phyloP scores from a whole-genome alignment of 2,329 filamentous ascomycete species.

The Polychaeton citri region DNA sequence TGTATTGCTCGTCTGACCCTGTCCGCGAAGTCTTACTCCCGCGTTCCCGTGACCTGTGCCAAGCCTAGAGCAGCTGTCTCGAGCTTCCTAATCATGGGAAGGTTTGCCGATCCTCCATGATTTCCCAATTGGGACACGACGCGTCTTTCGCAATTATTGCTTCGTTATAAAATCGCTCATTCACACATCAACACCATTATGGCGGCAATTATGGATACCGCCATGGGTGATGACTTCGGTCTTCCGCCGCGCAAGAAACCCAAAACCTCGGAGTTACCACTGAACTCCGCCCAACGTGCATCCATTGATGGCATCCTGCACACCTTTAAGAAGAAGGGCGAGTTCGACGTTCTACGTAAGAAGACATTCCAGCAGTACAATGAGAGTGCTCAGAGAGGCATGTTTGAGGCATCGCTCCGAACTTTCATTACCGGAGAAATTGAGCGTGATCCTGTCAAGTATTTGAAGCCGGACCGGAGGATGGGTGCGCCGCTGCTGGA shows the following conservation, averaged over 20 bases:
- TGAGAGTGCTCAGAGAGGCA: constrained; percentile 40
- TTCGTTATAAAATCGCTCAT: no score
- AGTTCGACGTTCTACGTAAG: constrained; percentile 66
- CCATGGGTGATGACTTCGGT: constrained; percentile 16
- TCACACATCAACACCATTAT: neutral
- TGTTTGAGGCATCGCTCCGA: constrained; percentile 20
- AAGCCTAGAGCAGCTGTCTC: neutral
- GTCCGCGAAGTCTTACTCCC: neutral
- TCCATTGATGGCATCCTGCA: constrained; percentile 66
- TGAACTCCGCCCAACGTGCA: constrained; percentile 57
- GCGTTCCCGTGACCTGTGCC: neutral
- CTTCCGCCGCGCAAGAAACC: constrained; percentile 41
- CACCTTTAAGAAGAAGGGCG: constrained; percentile 75
- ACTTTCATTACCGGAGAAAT: constrained; percentile 58
- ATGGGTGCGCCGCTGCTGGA: constrained; percentile 66
- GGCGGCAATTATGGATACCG: constrained; percentile 4
- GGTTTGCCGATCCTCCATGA: neutral
- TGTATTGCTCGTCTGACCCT: neutral
- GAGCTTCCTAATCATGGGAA: neutral
- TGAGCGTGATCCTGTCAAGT: constrained; percentile 53
- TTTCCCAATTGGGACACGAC: neutral
- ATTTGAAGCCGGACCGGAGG: constrained; percentile 59
- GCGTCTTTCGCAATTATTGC: neutral
- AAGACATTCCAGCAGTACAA: constrained; percentile 57
- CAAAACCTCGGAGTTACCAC: constrained; percentile 61